A percentile compares a stretch with the other conserved stretches of the same genome.
Conservation (phyloP, 148 eudicot genomes). For the Tetragonia tetragonoides region DNA sequence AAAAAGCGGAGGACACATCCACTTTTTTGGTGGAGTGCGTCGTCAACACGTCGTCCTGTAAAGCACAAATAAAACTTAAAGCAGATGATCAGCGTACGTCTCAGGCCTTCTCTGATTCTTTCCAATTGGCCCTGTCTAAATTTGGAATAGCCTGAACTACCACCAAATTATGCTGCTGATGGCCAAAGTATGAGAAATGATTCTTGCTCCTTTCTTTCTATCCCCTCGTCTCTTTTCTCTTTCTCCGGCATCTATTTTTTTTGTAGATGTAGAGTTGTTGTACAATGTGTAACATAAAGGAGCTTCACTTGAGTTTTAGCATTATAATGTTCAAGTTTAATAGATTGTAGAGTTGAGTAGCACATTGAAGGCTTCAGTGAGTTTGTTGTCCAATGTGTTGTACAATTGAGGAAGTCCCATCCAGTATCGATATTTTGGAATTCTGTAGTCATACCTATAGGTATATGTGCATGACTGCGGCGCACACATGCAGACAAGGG, state of each 20-base stretch:
- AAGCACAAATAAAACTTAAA: constrained; percentile 88
- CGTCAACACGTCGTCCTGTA: constrained; percentile 80
- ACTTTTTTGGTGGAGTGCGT: constrained; percentile 85
- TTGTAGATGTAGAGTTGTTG: constrained; percentile 31
- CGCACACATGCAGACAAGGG: too few relatives aligned
- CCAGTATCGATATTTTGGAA: background rate
- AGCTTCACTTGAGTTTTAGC: constrained; percentile 15
- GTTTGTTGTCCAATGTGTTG: background rate
- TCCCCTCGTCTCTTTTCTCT: background rate
- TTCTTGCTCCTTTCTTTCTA: background rate
- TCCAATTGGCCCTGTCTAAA: constrained; percentile 76
- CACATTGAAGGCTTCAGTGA: background rate
- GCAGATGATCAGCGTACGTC: constrained; percentile 84
- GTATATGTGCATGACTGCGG: background rate
- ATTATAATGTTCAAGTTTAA: background rate
- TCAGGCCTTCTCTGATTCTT: constrained; percentile 71
- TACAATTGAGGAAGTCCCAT: constrained; percentile 8
- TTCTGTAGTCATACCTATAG: background rate
- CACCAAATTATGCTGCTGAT: background rate
- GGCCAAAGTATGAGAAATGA: constrained; percentile 2
- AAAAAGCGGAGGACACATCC: constrained; percentile 63
- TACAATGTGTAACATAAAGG: constrained; percentile 27
- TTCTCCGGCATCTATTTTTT: constrained; percentile 7
- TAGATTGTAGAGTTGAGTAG: background rate
- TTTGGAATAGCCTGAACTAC: constrained; percentile 49